A percentile compares a stretch with the other conserved stretches of the same genome.
Conservation (phyloP, 2,329 filamentous ascomycete species). For the Cladosporium sp. region DNA sequence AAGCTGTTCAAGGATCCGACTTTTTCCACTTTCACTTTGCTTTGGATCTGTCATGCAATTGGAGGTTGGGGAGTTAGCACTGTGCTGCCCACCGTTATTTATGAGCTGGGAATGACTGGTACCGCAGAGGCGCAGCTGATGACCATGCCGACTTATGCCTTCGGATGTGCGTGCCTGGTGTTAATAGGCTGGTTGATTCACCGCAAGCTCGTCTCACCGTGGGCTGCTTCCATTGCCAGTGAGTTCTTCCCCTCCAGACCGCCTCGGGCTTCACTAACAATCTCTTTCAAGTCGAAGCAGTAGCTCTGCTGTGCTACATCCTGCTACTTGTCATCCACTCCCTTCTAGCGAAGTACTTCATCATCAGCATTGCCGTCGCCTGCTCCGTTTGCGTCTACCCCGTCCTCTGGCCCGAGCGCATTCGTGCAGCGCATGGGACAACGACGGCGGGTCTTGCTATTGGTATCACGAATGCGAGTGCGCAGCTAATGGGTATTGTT, state of each 20-base stretch:
- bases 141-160: slow-evolving; percentile 29
- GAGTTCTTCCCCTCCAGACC: not conserved
- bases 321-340: slow-evolving; percentile 35
- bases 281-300: slow-evolving; percentile 24
- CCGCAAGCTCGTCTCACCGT: slow-evolving; percentile 14
- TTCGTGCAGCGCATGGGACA: slow-evolving; percentile 36
- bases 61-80: slow-evolving; percentile 37
- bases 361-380: slow-evolving; percentile 38
- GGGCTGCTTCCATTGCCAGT: slow-evolving; percentile 18
- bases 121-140: slow-evolving; percentile 39
- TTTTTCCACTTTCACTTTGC: slow-evolving; percentile 17
- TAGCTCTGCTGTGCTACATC: slow-evolving; percentile 37
- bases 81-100: slow-evolving; percentile 37
- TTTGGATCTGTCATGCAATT: slow-evolving; percentile 26
- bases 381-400: slow-evolving; percentile 37
- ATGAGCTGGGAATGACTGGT: slow-evolving; percentile 39
- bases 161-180: slow-evolving; percentile 19
- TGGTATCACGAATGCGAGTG: slow-evolving; percentile 33
- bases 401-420: slow-evolving; percentile 39
- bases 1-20: slow-evolving; percentile 19
- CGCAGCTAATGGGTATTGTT: slow-evolving; percentile 37
- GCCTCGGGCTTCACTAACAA: not conserved
- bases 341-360: slow-evolving; percentile 35
- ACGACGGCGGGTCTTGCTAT: slow-evolving; percentile 37
- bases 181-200: slow-evolving; percentile 21